These are phyloP conservation scores for Blastocladiella britannica DNA, from an alignment of 192 early-diverging fungal species.

Conservation along the genomic window DNA sequence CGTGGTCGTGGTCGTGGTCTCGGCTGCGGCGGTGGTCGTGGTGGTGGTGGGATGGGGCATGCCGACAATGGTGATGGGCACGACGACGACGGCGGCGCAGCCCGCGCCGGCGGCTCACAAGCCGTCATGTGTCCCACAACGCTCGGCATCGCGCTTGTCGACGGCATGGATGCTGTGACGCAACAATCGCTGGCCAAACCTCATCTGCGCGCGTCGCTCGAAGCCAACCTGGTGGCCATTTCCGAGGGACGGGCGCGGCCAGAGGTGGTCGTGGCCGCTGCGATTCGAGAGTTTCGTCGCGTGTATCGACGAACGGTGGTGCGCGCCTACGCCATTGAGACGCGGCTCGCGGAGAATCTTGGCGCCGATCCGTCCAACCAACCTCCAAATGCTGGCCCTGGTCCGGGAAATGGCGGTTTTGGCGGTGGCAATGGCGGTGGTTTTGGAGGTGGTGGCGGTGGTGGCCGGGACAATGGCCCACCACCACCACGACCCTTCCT, in stretches of 20 bases:
- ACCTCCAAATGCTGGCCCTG: background rate
- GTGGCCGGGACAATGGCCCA: background rate
- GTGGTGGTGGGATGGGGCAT: background rate
- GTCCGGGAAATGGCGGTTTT: background rate
- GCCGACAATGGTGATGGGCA: background rate
- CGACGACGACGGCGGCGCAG: background rate
- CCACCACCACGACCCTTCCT: background rate
- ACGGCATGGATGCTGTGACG: conserved; percentile 69
- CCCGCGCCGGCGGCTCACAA: background rate
- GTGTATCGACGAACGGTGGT: background rate
- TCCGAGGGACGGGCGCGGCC: conserved; percentile 41
- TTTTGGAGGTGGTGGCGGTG: conserved; percentile 3
- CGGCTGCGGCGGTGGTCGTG: background rate
- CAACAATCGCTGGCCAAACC: conserved; percentile 75
- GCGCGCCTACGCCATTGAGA: background rate
- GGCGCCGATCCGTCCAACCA: background rate
- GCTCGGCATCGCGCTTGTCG: conserved; percentile 65
- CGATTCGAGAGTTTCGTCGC: conserved; percentile 10
- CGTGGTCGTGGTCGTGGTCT: no score
- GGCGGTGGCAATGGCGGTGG: conserved; percentile 5
- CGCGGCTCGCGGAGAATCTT: background rate
- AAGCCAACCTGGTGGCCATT: conserved; percentile 53
- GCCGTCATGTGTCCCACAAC: conserved; percentile 42
- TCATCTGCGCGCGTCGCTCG: conserved; percentile 63
- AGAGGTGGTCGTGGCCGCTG: conserved; percentile 43